These are phyloP conservation scores for Allomyces macrogynus DNA, from an alignment of 192 early-diverging fungal species.

Conservation along the genomic window DNA sequence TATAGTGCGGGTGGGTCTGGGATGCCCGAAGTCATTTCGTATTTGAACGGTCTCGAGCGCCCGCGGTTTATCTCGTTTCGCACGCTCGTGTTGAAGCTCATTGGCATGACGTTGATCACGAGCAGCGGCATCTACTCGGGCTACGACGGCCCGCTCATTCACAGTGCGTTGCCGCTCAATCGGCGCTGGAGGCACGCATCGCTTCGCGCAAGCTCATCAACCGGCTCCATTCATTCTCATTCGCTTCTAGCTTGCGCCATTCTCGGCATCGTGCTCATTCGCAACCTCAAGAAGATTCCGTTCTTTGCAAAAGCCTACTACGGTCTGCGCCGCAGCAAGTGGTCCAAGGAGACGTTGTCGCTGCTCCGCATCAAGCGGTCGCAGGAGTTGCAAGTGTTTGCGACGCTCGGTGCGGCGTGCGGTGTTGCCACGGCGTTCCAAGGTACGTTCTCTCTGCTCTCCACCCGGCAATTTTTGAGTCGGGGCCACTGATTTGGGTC, in stretches of 20 bases:
- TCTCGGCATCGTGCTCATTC: background rate
- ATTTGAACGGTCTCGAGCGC: background rate
- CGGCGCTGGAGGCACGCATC: too few relatives aligned
- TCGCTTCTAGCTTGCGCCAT: too few relatives aligned
- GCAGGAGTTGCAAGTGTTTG: background rate
- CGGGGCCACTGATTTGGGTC: background rate
- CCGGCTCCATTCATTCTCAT: too few relatives aligned
- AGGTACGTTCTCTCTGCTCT: background rate
- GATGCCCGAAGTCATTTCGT: background rate
- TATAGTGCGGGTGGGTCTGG: background rate
- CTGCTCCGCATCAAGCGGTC: background rate
- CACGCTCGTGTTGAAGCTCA: background rate
- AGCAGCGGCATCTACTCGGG: background rate
- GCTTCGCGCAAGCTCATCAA: too few relatives aligned
- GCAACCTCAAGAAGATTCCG: background rate
- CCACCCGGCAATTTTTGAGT: too few relatives aligned
- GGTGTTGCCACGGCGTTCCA: background rate
- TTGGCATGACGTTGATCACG: background rate
- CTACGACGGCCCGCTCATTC: slow-evolving; percentile 1
- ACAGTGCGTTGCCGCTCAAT: background rate
- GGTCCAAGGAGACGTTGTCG: too few relatives aligned
- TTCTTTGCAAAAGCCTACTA: background rate
- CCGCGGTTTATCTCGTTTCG: background rate
- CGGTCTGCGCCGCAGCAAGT: too few relatives aligned
- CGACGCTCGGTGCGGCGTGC: background rate